Evolutionary conservation across 768 basidiomycete genomes (phyloP).

Genomic region (Lactifluus echinatus): DNA sequence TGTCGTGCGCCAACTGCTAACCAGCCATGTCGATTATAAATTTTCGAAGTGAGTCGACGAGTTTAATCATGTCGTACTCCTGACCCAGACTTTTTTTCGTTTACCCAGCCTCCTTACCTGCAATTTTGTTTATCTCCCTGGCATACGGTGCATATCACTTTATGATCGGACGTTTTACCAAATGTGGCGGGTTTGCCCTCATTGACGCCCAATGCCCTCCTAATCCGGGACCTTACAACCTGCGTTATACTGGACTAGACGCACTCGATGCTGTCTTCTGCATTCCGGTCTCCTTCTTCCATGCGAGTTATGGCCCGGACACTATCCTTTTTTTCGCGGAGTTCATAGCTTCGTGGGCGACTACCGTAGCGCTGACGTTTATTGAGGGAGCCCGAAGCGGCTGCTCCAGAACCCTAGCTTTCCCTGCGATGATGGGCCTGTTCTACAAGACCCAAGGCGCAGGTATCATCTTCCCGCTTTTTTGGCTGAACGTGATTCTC

Average conservation of each 20-base stretch:
- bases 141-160: conserved; percentile 5
- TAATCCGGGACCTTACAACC: conserved; percentile 10
- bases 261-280: conserved; percentile 5
- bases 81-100: neutral
- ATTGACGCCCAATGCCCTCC: conserved; percentile 7
- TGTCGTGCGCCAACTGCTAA: neutral
- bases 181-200: conserved; percentile 8
- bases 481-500: conserved; percentile 11
- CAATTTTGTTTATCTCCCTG: conserved; percentile 8
- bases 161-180: conserved; percentile 7
- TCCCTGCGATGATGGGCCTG: conserved; percentile 6
- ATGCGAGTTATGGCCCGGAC: neutral
- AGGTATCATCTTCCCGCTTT: conserved; percentile 9
- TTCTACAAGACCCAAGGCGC: conserved; percentile 10
- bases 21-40: neutral
- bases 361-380: conserved; percentile 10
- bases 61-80: neutral
- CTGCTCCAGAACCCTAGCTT: conserved; percentile 2
- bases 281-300: conserved; percentile 14
- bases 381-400: conserved; percentile 11
- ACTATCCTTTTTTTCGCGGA: conserved; percentile 5
- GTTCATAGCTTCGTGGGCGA: conserved; percentile 4
- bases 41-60: neutral
- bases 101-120: conserved; percentile 1
- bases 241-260: conserved; percentile 9